Base-by-base conservation (phyloP, 2,329 filamentous ascomycete species). In the Aspergillus transmontanensis region DNA sequence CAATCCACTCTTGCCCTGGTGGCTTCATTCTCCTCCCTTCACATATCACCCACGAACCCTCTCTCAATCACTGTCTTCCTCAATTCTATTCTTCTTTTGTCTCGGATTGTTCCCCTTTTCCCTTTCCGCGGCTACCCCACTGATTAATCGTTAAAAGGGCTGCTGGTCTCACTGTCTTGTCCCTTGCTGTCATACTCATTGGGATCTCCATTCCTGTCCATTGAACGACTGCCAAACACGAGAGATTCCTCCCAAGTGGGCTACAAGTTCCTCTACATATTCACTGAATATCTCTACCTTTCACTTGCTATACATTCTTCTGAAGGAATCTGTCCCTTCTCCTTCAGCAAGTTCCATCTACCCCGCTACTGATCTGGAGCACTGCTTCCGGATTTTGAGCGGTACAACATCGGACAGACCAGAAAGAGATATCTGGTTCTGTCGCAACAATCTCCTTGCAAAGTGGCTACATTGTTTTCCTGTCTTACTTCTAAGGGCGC, bases 1-100 rank as follows among this genome's bases (percentile, higher is more conserved):
- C 64, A 55, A 28, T 55, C 51, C 51, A 55, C 51, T 55, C 30
- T 39, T 55, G 30, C 51, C 34, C n/a, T 41, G 34, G 51, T 55
- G 51, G 51, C 51, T 55, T 23, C 34, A 14, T 23, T 23, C 23
- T 55, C 11, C 32, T 26, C 32, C 7, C 34, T 55, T 36, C 51
- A 23, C 30, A 34, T 5, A 36, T 21, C 50, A 30, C 14, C 23
- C 11, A 12, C 5, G 14, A 26, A 14, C 51, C n/a, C 36, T 36
- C 34, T 23, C 30, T 55, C 32, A 10, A 30, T 26, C n/a, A 23
- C 32, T 5, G 19, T 32, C 51, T 32, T 51, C 51, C 32, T 32
- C 32, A n/a, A 55, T 55, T 58, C 68, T 72, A 66, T 66, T 57
- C 39, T 36, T 50, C 65, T 71, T 70, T 66, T 67, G 51, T 55